phyloP scores from a whole-genome alignment of 31 red algal species.

The Porphyra umbilicalis region DNA sequence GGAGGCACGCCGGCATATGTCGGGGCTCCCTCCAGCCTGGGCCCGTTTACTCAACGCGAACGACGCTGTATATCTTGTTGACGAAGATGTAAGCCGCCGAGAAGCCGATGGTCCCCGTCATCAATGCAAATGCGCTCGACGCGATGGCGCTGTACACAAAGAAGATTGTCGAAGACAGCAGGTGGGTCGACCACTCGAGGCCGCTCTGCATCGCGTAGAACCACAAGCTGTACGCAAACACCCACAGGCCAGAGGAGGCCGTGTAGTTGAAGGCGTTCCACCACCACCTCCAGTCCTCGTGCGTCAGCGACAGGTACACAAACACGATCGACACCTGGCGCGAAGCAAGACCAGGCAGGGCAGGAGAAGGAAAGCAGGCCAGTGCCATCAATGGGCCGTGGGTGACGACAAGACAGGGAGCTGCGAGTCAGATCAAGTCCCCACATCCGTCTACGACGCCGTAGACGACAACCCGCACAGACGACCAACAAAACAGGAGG shows the following conservation, averaged over 20 bases:
- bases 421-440: background rate
- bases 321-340: constrained; percentile 65
- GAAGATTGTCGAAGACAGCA: constrained; percentile 64
- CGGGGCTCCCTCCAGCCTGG: too few species aligned
- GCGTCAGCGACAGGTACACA: constrained; percentile 65
- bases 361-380: too few species aligned
- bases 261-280: constrained; percentile 70
- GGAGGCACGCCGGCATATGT: too few species aligned
- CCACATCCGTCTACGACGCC: background rate
- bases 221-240: constrained; percentile 81
- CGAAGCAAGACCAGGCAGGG: background rate
- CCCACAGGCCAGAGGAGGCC: constrained; percentile 68
- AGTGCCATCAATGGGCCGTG: too few species aligned
- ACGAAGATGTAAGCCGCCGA: constrained; percentile 64
- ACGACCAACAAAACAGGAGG: background rate
- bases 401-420: background rate
- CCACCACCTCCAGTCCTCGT: constrained; percentile 78
- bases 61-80: constrained; percentile 27
- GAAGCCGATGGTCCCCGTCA: constrained; percentile 72
- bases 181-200: constrained; percentile 32
- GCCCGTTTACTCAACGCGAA: background rate
- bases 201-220: constrained; percentile 51
- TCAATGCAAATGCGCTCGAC: constrained; percentile 50
- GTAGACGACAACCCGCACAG: background rate
- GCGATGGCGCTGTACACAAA: constrained; percentile 65